A percentile compares a stretch with the other conserved stretches of the same genome.
Conservation (phyloP, 148 eudicot genomes). For the Rhododendron vialii region DNA sequence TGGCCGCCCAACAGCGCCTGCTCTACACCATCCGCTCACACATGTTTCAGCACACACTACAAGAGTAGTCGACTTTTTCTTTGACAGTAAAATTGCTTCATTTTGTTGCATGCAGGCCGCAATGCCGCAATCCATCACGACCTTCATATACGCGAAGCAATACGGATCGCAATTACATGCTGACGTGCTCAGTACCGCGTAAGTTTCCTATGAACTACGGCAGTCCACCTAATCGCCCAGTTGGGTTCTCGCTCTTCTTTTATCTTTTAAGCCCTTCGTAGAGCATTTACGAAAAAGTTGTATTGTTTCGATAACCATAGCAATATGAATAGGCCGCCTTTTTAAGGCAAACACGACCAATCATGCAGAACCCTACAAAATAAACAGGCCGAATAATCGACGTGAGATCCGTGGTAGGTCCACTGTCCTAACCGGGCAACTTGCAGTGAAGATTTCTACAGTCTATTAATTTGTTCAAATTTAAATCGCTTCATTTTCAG, state of each 20-base stretch:
- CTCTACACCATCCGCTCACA: neutral
- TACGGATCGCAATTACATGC: constrained; percentile 79
- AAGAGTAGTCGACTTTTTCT: neutral
- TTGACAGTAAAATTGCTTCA: neutral
- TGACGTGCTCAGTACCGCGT: constrained; percentile 88
- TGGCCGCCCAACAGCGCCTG: too few species aligned
- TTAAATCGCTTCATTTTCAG: constrained; percentile 31
- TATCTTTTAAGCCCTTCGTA: too few species aligned
- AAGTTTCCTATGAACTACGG: constrained; percentile 21
- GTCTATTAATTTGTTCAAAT: neutral
- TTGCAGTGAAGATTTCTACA: neutral
- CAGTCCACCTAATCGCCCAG: neutral
- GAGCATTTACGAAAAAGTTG: too few species aligned
- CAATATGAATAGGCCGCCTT: too few species aligned
- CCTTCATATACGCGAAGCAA: constrained; percentile 80
- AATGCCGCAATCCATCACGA: constrained; percentile 74
- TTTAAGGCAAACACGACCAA: too few species aligned
- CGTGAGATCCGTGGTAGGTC: neutral
- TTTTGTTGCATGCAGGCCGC: constrained; percentile 66
- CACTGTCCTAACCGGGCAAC: neutral
- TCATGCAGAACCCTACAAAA: neutral
- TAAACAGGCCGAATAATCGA: neutral
- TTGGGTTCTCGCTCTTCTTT: too few species aligned
- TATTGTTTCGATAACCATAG: too few species aligned
- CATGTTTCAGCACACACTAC: neutral